These are phyloP conservation scores for Lichtheimia hyalospora DNA, from an alignment of 371 early-diverging fungal genomes.

Conservation along the genomic window DNA sequence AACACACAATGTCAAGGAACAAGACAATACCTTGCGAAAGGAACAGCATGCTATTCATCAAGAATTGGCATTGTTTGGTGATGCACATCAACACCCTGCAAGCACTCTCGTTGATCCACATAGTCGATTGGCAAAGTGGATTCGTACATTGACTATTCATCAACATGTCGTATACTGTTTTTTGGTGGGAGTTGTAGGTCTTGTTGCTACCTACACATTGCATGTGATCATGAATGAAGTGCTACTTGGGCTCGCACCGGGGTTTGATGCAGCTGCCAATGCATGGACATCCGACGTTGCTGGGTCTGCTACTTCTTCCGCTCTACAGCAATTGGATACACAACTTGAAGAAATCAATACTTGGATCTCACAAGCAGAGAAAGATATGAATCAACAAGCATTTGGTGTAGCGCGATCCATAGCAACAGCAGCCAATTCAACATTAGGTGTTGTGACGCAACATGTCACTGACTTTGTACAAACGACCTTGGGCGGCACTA, in stretches of 20 bases:
- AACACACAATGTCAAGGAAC: neutral
- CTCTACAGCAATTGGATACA: neutral
- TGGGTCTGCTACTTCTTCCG: neutral
- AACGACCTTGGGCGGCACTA: conserved; percentile 28
- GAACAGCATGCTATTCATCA: neutral
- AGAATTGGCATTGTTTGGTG: neutral
- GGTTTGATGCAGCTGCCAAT: neutral
- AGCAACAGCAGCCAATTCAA: conserved; percentile 29
- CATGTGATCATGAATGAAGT: neutral
- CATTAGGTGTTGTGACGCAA: conserved; percentile 22
- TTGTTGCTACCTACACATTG: neutral
- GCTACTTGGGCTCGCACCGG: neutral
- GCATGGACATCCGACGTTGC: neutral
- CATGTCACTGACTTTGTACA: conserved; percentile 19
- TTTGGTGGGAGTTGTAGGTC: conserved; percentile 24
- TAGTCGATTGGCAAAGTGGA: conserved; percentile 3
- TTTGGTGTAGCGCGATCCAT: conserved; percentile 23
- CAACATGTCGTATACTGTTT: conserved; percentile 32
- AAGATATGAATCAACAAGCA: conserved; percentile 21
- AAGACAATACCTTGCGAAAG: neutral
- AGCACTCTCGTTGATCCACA: neutral
- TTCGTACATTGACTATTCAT: conserved; percentile 23
- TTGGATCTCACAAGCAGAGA: conserved; percentile 30
- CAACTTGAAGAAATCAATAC: conserved; percentile 16
- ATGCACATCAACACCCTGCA: neutral